A percentile compares a stretch with the other conserved stretches of the same genome.
phyloP scores from a whole-genome alignment of 169 alveolate species.

The Cardiosporidium cionae region DNA sequence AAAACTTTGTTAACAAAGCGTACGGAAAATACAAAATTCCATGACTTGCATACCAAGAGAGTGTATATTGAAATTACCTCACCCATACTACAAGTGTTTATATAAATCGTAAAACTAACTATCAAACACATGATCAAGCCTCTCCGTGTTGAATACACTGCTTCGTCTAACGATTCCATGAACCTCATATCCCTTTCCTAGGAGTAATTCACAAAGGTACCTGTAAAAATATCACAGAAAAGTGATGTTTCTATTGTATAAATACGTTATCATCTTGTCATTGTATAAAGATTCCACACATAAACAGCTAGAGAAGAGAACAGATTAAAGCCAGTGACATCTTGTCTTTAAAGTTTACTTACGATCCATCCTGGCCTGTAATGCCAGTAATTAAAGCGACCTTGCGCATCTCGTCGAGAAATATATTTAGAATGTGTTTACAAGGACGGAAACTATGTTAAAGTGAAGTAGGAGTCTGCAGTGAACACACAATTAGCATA shows the following conservation, averaged over 20 bases:
- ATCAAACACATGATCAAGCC: slow-evolving; percentile 53
- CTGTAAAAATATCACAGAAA: slow-evolving; percentile 4
- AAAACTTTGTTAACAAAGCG: too few species aligned
- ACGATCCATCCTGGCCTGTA: slow-evolving; percentile 77
- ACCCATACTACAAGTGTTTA: too few species aligned
- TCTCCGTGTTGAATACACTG: slow-evolving; percentile 50
- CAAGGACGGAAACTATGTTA: too few species aligned
- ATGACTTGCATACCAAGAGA: too few species aligned
- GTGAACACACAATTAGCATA: too few species aligned
- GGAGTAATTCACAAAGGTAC: slow-evolving; percentile 60
- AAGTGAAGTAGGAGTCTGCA: too few species aligned
- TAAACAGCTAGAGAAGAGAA: not conserved
- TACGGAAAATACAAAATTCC: too few species aligned
- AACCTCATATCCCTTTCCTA: slow-evolving; percentile 58
- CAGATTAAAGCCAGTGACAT: not conserved
- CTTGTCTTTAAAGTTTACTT: not conserved
- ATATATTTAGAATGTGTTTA: too few species aligned
- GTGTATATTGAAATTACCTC: too few species aligned
- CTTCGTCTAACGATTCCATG: slow-evolving; percentile 66
- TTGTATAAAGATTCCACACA: not conserved
- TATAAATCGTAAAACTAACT: not conserved
- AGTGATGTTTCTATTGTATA: not conserved
- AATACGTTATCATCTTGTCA: not conserved
- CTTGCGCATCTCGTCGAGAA: too few species aligned
- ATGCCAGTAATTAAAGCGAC: slow-evolving; percentile 68